Conservation (phyloP, 2,329 filamentous ascomycete genomes). For the Beauveria pseudobassiana region DNA sequence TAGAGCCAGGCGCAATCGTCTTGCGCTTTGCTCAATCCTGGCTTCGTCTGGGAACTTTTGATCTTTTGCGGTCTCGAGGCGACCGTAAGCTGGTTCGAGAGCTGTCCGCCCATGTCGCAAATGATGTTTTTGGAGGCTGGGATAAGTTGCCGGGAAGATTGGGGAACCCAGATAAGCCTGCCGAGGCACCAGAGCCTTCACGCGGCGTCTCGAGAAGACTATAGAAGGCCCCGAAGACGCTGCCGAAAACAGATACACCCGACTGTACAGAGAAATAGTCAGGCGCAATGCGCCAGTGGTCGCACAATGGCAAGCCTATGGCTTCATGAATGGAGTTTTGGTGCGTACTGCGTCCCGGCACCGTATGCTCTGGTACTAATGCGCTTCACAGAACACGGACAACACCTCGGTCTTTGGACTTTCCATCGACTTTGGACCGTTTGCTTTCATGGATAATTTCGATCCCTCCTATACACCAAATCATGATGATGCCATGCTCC, state of each 20-base stretch:
- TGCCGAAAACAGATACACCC: slow-evolving; percentile 78
- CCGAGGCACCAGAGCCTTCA: slow-evolving; percentile 32
- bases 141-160: slow-evolving; percentile 63
- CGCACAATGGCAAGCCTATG: slow-evolving; percentile 93
- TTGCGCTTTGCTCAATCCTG: slow-evolving; percentile 85
- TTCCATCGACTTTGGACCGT: slow-evolving; percentile 90
- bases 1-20: slow-evolving; percentile 90
- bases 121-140: slow-evolving; percentile 85
- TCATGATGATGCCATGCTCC: slow-evolving; percentile 81
- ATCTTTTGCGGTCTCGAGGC: slow-evolving; percentile 75
- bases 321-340: slow-evolving; percentile 97
- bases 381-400: slow-evolving; percentile 63
- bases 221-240: slow-evolving; percentile 60
- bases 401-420: slow-evolving; percentile 89
- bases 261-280: slow-evolving; percentile 81
- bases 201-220: slow-evolving; percentile 47
- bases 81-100: slow-evolving; percentile 67
- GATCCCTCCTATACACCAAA: slow-evolving; percentile 94
- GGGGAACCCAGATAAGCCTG: slow-evolving; percentile 41
- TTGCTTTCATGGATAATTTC: slow-evolving; percentile 96
- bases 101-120: slow-evolving; percentile 75
- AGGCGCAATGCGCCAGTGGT: slow-evolving; percentile 82
- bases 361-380: slow-evolving; percentile 16
- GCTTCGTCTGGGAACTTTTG: slow-evolving; percentile 92
- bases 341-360: slow-evolving; percentile 18